These are phyloP conservation scores for Theobroma cacao DNA, from an alignment of 345 rosid species.

Conservation along the genomic window DNA sequence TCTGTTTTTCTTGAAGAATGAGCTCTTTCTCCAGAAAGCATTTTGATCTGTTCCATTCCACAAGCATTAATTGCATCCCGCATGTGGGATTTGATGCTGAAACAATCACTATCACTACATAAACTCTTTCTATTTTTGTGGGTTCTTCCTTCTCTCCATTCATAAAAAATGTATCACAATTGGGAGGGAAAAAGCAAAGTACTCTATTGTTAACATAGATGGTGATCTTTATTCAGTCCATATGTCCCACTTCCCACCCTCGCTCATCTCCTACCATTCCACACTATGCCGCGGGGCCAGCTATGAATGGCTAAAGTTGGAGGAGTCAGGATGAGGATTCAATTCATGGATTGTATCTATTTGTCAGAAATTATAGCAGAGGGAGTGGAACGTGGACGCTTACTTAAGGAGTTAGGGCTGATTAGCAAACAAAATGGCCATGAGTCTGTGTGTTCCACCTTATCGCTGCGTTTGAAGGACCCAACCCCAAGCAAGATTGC, in stretches of 20 bases:
- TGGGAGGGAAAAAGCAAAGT: neutral
- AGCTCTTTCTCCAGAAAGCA: neutral
- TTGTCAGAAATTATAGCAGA: neutral
- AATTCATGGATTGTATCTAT: neutral
- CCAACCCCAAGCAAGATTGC: too few species aligned
- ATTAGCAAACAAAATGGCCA: neutral
- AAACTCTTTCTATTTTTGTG: neutral
- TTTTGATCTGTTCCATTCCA: neutral
- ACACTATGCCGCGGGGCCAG: neutral
- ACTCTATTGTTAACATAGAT: neutral
- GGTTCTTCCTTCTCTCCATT: neutral
- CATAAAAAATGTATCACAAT: neutral
- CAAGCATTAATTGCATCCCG: neutral
- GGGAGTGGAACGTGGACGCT: neutral
- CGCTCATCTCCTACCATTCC: neutral
- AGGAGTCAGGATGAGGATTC: neutral
- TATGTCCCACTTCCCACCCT: neutral
- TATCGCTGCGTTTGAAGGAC: neutral
- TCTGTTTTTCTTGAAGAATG: neutral
- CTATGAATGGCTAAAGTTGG: neutral
- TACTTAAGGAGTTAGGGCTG: neutral
- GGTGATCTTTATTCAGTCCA: neutral
- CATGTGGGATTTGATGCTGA: too few species aligned
- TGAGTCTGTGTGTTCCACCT: neutral
- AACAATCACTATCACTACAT: neutral